Percentiles rank a stretch among this genome's conserved stretches.
phyloP scores from a whole-genome alignment of 441 rosid species.

The Corymbia calophylla region DNA sequence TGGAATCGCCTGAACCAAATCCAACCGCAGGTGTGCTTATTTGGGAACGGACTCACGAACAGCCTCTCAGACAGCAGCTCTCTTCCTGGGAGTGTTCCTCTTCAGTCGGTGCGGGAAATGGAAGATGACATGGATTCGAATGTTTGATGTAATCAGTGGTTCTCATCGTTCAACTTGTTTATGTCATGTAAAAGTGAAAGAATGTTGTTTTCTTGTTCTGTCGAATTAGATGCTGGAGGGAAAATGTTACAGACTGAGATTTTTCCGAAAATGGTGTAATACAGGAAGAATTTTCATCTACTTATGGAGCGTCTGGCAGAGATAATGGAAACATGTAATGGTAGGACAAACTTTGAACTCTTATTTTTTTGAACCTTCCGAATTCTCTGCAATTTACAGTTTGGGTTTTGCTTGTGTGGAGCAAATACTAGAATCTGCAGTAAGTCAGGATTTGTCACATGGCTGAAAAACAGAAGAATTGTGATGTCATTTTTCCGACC shows the following conservation, averaged over 20 bases:
- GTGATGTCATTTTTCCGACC: not conserved
- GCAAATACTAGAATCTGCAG: not conserved
- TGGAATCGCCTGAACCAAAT: conserved; percentile 38
- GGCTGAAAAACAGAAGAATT: not conserved
- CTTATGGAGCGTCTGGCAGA: not conserved
- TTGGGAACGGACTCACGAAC: conserved; percentile 30
- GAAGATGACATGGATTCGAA: conserved; percentile 47
- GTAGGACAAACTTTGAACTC: not conserved
- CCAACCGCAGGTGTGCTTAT: conserved; percentile 49
- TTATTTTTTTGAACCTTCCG: not conserved
- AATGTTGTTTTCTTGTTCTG: not conserved
- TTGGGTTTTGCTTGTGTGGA: not conserved
- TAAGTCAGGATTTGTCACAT: not conserved
- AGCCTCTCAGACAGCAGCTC: conserved; percentile 27
- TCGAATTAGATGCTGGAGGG: not conserved
- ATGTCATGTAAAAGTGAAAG: not conserved
- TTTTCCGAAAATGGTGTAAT: not conserved
- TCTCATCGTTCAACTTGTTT: not conserved
- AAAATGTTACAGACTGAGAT: not conserved
- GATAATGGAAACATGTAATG: not conserved
- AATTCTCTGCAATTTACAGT: not conserved
- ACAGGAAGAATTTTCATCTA: not conserved
- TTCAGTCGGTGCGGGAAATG: conserved; percentile 47
- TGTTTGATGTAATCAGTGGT: conserved; percentile 8
- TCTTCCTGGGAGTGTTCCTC: conserved; percentile 39